Evolutionary conservation across 2,329 filamentous ascomycete genomes (phyloP), one percentile per base, ranked within the genome.

Genomic region (Pseudohalonectria lignicola): DNA sequence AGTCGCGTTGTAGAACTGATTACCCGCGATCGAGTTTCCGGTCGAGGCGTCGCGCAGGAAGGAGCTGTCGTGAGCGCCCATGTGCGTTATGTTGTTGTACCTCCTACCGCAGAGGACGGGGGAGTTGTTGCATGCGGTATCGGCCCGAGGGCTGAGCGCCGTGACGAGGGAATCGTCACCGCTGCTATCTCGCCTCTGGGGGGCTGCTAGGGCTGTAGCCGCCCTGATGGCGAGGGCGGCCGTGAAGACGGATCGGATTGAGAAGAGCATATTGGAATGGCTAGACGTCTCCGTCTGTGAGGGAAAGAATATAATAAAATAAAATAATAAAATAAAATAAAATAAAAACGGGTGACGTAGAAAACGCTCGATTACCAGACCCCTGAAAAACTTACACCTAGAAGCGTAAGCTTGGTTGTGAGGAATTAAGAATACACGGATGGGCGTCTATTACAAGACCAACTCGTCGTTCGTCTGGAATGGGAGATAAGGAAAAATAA

Each of bases 21-120:
- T 83, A 5, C 80, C 82, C 2, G 77, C 71, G 3, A 76, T 57
- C 19, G 75, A 76, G 55, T 79, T 74, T 43, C 61, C 63, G 1
- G 76, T 81, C 39, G 67, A 69, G 19, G 62, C 55, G 49, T 86
- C 78, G 36, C 81, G 69, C 31, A 87, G 57, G 54, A 87, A 88
- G 10, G 82, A 68, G 43, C 74, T 78, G 60, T 87, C 72, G 61
- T 88, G 84, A 15, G 81, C 82, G 17, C 83, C 83, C 51, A 90
- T 74, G 55, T 88, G 73, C 3, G 84, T 88, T 48, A 92, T 73
- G 47, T 82, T 76, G 61, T 76, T 79, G 64, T 92, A 92, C 15
- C 73, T 62, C 45, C 74, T 75, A 43, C 62, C 64, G 65, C 86
- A 92, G 30, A 92, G 71, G 31, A 68, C 62, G 0, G 83, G 82